Evolutionary conservation across 2,329 filamentous ascomycete species (phyloP), one percentile per base, ranked within the genome.

Genomic region (Xylaria sp.): DNA sequence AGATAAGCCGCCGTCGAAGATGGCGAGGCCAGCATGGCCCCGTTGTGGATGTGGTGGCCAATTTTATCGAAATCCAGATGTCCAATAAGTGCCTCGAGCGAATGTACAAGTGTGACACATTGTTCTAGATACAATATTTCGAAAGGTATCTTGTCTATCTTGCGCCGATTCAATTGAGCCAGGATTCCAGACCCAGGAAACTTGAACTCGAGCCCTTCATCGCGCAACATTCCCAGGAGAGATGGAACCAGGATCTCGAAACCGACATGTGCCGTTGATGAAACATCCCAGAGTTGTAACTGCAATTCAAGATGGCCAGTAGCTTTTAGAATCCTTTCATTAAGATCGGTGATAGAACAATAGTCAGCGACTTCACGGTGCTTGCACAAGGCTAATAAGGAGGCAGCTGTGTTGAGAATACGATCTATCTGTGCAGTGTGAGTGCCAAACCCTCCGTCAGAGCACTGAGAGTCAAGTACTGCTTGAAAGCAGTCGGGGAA

Each of bases 1-100:
- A 69, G 42, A 25, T 68, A 69, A 2, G 69, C 79, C 0, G 79
- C 79, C 0, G 79, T 81, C 0, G 80, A 77, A 0, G 79, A 77
- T 6, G 80, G 80, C 1, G 79, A 81, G 1, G 66, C 77, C 71
- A 80, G 74, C 67, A 80, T 77, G 6, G 70, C 70, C 1, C 77
- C 78, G 44, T 71, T 65, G 11, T 71, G 64, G 57, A 70, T 73
- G 42, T 78, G 76, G 15, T 79, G 76, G 3, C 53, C 51, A 1
- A 81, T 61, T 44, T 68, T 71, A 51, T 78, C 68, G 65, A 81
- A 81, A 42, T 81, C 74, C 22, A 78, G 68, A 20, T 64, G 68
- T 1, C 79, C 76, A 38, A 77, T 71, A 44, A 80, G 78, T 1
- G 77, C 78, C 55, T 81, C 80, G 0, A 81, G 70, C 0, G 78